A percentile compares a stretch with the other conserved stretches of the same genome.
phyloP scores from a whole-genome alignment of 2,329 filamentous ascomycete genomes.

The Pseudogymnoascus sp. region DNA sequence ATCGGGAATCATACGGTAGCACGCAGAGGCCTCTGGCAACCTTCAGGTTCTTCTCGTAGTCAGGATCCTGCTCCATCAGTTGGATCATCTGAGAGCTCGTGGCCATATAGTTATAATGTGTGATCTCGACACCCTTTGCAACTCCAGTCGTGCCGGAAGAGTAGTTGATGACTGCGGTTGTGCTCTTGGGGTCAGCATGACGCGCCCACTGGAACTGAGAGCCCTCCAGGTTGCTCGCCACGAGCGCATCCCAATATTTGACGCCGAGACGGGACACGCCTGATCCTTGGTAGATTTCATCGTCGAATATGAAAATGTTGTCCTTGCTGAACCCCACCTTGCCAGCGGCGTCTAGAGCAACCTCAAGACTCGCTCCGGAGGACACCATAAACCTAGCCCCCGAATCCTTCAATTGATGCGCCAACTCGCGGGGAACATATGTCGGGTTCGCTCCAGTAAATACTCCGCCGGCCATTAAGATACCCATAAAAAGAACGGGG shows the following conservation, averaged over 20 bases:
- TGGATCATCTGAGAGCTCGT: slow-evolving; percentile 54
- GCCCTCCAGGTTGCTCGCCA: slow-evolving; percentile 46
- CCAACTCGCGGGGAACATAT: slow-evolving; percentile 64
- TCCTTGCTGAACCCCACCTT: slow-evolving; percentile 47
- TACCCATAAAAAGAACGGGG: slow-evolving; percentile 62
- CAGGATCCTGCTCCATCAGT: slow-evolving; percentile 15
- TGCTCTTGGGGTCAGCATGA: slow-evolving; percentile 40
- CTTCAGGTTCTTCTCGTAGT: slow-evolving; percentile 6
- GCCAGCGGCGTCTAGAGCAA: slow-evolving; percentile 59
- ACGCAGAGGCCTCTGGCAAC: slow-evolving; percentile 23
- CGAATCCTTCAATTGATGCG: slow-evolving; percentile 67
- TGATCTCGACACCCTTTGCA: slow-evolving; percentile 76
- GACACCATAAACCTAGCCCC: slow-evolving; percentile 61
- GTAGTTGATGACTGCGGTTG: slow-evolving; percentile 68
- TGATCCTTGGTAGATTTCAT: slow-evolving; percentile 38
- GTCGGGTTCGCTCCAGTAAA: slow-evolving; percentile 70
- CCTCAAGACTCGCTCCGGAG: slow-evolving; percentile 51
- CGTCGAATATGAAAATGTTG: slow-evolving; percentile 61
- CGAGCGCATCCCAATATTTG: slow-evolving; percentile 57
- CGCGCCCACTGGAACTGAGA: slow-evolving; percentile 57
- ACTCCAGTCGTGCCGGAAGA: slow-evolving; percentile 72
- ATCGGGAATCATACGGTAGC: slow-evolving; percentile 14
- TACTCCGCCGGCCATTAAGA: slow-evolving; percentile 69
- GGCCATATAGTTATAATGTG: slow-evolving; percentile 68
- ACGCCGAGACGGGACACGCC: slow-evolving; percentile 35